Evolutionary conservation across 2,329 filamentous ascomycete genomes (phyloP).

Genomic region (Talaromyces marneffei): DNA sequence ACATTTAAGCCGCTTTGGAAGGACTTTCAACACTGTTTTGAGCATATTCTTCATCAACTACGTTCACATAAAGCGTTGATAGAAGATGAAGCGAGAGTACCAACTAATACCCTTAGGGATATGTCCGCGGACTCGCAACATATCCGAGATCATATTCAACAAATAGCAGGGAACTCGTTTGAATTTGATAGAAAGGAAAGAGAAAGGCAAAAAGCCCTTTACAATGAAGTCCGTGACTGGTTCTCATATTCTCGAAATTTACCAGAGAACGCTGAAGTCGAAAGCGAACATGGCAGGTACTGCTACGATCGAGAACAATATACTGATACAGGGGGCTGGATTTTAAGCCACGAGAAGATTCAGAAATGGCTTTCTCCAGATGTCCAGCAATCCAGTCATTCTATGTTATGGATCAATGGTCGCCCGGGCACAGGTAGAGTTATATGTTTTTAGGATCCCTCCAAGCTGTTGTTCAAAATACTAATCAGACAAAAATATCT

Average conservation of each 20-base stretch:
- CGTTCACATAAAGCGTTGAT: not conserved
- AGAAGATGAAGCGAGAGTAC: not conserved
- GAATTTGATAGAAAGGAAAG: not conserved
- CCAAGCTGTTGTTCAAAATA: not conserved
- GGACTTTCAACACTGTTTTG: not conserved
- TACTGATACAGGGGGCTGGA: slow-evolving; percentile 3
- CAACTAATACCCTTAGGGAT: not conserved
- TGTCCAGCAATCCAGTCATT: not conserved
- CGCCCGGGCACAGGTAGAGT: slow-evolving; percentile 2
- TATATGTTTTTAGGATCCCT: not conserved
- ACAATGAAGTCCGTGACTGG: slow-evolving; percentile 1
- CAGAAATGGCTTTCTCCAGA: slow-evolving; percentile 2
- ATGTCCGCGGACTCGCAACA: not conserved
- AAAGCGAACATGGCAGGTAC: slow-evolving; percentile 1
- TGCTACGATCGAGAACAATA: slow-evolving; percentile 1
- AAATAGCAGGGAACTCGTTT: not conserved
- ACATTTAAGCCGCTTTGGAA: not conserved
- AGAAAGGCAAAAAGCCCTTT: not conserved
- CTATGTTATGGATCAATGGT: slow-evolving; percentile 4
- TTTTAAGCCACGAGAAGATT: not conserved
- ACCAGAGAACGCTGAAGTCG: not conserved
- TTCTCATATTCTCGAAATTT: not conserved
- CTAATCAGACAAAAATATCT: not conserved
- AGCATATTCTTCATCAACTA: not conserved
- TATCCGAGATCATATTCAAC: slow-evolving; percentile 1